Percentiles rank a stretch among this genome's conserved stretches.
Conservation (phyloP, 2,329 filamentous ascomycete genomes). For the Elsinoe arachidis region DNA sequence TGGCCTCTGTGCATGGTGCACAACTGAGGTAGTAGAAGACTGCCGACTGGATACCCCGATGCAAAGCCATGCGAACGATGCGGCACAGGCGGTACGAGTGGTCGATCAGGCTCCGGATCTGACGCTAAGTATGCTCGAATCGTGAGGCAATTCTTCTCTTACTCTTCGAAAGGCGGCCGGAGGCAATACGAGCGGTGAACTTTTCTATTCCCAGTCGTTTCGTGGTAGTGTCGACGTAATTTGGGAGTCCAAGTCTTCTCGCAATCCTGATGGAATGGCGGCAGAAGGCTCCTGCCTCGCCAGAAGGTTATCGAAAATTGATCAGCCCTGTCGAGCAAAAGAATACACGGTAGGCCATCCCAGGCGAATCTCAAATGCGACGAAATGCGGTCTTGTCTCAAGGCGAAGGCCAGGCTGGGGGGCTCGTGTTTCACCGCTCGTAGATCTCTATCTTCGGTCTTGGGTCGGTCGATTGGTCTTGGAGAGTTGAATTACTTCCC, state of each 20-base stretch:
- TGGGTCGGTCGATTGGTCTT: background rate
- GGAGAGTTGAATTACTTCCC: background rate
- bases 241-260: background rate
- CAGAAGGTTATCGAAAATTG: background rate
- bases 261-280: background rate
- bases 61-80: conserved; percentile 24
- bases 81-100: background rate
- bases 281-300: conserved; percentile 7
- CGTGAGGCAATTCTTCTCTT: background rate
- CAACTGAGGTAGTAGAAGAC: conserved; percentile 72
- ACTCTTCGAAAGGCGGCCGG: background rate
- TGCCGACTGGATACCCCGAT: conserved; percentile 57
- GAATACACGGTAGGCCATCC: background rate
- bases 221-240: background rate
- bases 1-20: conserved; percentile 65
- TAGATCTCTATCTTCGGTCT: conserved; percentile 10
- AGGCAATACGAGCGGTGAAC: too few relatives aligned
- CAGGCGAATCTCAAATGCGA: background rate
- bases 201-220: background rate
- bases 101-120: background rate
- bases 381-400: conserved; percentile 4
- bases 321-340: conserved; percentile 1
- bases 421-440: conserved; percentile 9
- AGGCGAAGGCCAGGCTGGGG: background rate
- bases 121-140: too few relatives aligned